phyloP scores from a whole-genome alignment of 345 rosid genomes.

The Pistacia atlantica region DNA sequence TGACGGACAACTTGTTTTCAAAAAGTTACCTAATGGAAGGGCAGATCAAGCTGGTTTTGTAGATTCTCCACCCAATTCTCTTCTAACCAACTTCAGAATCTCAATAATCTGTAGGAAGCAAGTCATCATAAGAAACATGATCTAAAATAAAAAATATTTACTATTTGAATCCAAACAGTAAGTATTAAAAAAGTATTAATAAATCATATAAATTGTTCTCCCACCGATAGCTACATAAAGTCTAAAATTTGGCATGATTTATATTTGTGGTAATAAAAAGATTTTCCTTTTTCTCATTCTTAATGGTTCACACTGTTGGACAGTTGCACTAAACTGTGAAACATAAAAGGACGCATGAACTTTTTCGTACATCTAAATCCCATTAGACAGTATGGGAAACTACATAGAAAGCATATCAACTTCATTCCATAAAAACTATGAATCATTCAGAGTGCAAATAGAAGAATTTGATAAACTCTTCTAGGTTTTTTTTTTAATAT shows the following conservation, averaged over 20 bases:
- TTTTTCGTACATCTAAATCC: not conserved
- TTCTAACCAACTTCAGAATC: constrained; percentile 75
- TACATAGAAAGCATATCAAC: not conserved
- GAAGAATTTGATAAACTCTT: not conserved
- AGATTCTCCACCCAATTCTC: constrained; percentile 75
- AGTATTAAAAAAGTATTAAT: not conserved
- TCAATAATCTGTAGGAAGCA: constrained; percentile 67
- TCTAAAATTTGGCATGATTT: not conserved
- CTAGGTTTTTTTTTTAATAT: no score
- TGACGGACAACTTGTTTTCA: not conserved
- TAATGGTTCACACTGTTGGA: no score
- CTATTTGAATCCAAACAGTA: not conserved
- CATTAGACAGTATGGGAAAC: not conserved
- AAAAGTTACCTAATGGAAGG: constrained; percentile 24
- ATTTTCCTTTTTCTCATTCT: not conserved
- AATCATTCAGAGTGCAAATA: not conserved
- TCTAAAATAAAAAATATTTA: not conserved
- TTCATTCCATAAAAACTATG: not conserved
- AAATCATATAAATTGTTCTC: not conserved
- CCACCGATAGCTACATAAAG: not conserved
- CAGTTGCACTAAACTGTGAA: not conserved
- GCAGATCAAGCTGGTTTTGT: constrained; percentile 36
- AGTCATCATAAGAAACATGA: not conserved
- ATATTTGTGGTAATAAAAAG: not conserved
- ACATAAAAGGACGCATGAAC: not conserved